These are phyloP conservation scores for Fagopyrum tataricum DNA, from an alignment of 148 eudicot species.

Conservation along the genomic window DNA sequence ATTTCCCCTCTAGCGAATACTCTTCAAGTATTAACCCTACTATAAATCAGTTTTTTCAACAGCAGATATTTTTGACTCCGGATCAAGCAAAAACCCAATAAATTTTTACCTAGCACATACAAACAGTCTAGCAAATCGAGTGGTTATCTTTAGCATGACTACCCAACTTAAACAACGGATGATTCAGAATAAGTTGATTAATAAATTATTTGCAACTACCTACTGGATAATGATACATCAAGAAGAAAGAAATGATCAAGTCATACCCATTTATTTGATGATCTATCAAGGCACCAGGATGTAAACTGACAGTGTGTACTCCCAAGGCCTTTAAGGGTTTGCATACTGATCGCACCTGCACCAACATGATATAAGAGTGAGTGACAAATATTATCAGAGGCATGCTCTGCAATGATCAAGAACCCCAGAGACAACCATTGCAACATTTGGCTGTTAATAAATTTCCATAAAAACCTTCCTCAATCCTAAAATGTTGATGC, in stretches of 20 bases:
- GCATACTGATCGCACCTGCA: conserved; percentile 74
- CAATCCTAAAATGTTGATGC: no score
- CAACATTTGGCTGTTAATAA: background rate
- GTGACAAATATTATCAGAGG: background rate
- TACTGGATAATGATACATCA: background rate
- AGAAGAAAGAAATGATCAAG: background rate
- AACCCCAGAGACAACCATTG: background rate
- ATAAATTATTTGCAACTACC: background rate
- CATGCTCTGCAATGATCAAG: background rate
- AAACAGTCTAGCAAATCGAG: background rate
- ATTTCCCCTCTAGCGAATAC: background rate
- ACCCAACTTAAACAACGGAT: background rate
- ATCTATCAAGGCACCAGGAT: conserved; percentile 71
- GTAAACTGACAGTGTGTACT: conserved; percentile 79
- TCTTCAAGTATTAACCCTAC: background rate
- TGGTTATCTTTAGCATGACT: background rate
- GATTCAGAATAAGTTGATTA: background rate
- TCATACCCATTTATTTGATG: conserved; percentile 81
- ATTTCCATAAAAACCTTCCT: background rate
- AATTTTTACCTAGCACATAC: background rate
- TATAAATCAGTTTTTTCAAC: background rate
- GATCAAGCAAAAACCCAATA: background rate
- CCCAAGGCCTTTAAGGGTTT: conserved; percentile 71
- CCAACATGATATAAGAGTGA: conserved; percentile 11
- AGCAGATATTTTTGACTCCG: background rate